Base-by-base conservation (phyloP, 306 rosid genomes). In the Casuarina equisetifolia region DNA sequence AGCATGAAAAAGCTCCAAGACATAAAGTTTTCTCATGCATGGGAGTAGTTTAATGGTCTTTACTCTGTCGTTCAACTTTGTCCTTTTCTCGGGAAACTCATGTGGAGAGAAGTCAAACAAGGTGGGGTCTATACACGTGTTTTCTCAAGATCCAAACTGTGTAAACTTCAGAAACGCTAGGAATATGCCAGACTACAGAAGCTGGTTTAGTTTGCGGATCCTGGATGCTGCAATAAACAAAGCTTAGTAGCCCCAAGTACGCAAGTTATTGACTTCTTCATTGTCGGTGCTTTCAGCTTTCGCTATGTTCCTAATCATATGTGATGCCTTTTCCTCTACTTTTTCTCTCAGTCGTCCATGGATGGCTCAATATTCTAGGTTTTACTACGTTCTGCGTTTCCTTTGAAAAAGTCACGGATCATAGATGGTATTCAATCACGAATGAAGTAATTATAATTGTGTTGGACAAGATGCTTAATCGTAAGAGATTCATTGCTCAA, bases 1-100 rank as follows among this genome's bases (percentile, higher is more conserved):
- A 52, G 75, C 62, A 19, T 35, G 43, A 50, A 2, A 9, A 15
- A 13, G 63, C 45, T 32, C 2, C 6, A 35, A 20, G n/a, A 36
- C 75, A 2, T 3, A n/a, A 40, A 9, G 9, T 8, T 73, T n/a
- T 73, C 67, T 54, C 19, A 17, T 54, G 76, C 76, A 73, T 39
- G 35, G 50, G 51, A 40, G 5, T 54, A 54, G 54, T 73, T 48
- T 9, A 35, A 54, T 35, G 76, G 67, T 73, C 51, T 36, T 39
- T 15, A 40, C 25, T 40, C 15, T 66, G 49, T 15, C 15, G 35
- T 66, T 66, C 40, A 6, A 17, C 13, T 40, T 58, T 58, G 64
- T 58, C 16, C 39, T 8, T 58, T 58, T 58, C 64, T 19, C 25
- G 64, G 20, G 36, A 57, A 57, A 57, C 15, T 12, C 16, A 2